phyloP scores from a whole-genome alignment of 192 early-diverging fungal species.

The Rhizophagus sp. region DNA sequence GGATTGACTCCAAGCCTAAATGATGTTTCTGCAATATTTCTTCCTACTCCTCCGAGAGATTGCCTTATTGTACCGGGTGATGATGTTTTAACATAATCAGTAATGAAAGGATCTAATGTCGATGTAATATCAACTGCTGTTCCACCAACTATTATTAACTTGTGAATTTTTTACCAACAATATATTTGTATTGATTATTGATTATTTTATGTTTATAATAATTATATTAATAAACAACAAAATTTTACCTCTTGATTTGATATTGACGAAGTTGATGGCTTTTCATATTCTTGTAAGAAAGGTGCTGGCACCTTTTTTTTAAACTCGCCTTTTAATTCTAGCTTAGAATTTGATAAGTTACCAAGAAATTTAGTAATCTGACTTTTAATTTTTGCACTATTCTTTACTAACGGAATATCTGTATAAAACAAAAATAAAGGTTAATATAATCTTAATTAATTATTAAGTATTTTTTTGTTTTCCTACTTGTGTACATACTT shows the following conservation, averaged over 20 bases:
- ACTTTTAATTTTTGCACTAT: too few species aligned
- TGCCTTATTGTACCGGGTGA: conserved; percentile 68
- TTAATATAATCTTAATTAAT: too few species aligned
- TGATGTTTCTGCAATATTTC: conserved; percentile 88
- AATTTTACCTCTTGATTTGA: neutral
- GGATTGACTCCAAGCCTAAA: conserved; percentile 62
- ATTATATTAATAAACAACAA: neutral
- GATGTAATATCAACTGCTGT: neutral
- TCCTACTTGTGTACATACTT: too few species aligned
- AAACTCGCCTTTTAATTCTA: too few species aligned
- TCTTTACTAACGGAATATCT: too few species aligned
- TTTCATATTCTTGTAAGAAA: neutral
- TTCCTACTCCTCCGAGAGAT: conserved; percentile 85
- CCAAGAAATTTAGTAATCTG: too few species aligned
- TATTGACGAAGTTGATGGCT: neutral
- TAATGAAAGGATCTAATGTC: neutral
- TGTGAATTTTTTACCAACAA: neutral
- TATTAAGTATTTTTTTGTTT: too few species aligned
- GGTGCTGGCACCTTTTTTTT: neutral
- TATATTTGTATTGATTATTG: neutral
- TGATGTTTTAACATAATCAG: conserved; percentile 57
- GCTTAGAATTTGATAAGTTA: too few species aligned
- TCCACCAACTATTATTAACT: neutral
- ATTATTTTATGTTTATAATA: neutral
- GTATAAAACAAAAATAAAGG: too few species aligned